These are phyloP conservation scores for Nicotiana benthamiana DNA, from an alignment of 257 asterid genomes.

Conservation along the genomic window DNA sequence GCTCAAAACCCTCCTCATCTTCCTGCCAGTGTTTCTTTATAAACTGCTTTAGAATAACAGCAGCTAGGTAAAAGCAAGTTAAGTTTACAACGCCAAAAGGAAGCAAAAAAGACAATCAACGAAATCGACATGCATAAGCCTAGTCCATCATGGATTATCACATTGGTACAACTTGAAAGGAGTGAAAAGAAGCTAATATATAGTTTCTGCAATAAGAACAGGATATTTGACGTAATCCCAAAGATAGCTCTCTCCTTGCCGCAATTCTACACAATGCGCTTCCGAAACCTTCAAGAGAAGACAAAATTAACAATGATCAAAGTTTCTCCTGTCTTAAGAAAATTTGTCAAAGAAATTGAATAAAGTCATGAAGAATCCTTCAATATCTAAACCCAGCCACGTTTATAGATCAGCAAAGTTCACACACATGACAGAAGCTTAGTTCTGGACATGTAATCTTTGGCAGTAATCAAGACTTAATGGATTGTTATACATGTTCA, in stretches of 20 bases:
- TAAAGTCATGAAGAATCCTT: not conserved
- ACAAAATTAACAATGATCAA: not conserved
- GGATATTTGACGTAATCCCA: conserved; percentile 96
- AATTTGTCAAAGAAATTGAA: not conserved
- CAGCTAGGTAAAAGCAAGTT: conserved; percentile 75
- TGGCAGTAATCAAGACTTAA: not conserved
- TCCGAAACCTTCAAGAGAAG: conserved; percentile 61
- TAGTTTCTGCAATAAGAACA: conserved; percentile 15
- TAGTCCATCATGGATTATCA: not conserved
- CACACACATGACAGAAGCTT: not conserved
- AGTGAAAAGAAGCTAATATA: not conserved
- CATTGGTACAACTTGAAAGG: not conserved
- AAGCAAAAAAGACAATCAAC: not conserved
- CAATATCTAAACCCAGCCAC: not conserved
- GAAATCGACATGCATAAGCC: not conserved
- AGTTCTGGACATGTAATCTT: not conserved
- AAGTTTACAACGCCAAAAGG: conserved; percentile 29
- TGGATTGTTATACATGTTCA: not conserved
- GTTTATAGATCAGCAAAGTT: not conserved
- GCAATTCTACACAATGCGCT: conserved; percentile 72
- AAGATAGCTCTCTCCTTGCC: conserved; percentile 53
- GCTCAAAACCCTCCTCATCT: conserved; percentile 81
- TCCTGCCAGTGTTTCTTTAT: conserved; percentile 83
- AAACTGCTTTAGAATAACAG: conserved; percentile 84
- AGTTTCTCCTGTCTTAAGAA: not conserved